phyloP scores from a whole-genome alignment of 805 yeast genomes.

The Zygoascus flipseniorum region DNA sequence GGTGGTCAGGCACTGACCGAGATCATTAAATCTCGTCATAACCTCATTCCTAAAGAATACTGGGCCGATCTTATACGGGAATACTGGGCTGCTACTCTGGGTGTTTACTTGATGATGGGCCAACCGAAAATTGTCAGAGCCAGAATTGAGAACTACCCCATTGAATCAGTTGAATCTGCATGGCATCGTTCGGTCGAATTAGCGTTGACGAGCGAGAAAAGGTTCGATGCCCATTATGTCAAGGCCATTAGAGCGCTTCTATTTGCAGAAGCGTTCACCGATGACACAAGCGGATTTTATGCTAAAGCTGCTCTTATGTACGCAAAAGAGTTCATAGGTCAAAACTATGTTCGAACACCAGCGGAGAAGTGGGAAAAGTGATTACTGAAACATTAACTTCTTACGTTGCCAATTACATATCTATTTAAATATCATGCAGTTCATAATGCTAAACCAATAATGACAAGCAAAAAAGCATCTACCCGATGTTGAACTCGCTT shows the following conservation, averaged over 20 bases:
- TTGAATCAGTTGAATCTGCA: slow-evolving; percentile 6
- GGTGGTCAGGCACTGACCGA: slow-evolving; percentile 21
- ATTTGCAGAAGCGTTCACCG: slow-evolving; percentile 11
- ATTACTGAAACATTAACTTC: background rate
- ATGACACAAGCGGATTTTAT: slow-evolving; percentile 14
- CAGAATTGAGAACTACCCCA: slow-evolving; percentile 6
- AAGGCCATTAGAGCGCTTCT: slow-evolving; percentile 19
- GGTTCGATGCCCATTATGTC: slow-evolving; percentile 14
- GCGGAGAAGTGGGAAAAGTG: background rate
- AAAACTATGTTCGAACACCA: background rate
- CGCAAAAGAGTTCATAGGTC: slow-evolving; percentile 1
- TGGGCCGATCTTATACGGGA: slow-evolving; percentile 8
- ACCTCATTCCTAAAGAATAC: slow-evolving; percentile 10
- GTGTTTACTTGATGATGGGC: slow-evolving; percentile 14
- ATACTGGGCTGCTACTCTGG: slow-evolving; percentile 13
- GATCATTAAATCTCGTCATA: slow-evolving; percentile 8
- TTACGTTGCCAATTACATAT: background rate
- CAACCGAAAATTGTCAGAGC: slow-evolving; percentile 13
- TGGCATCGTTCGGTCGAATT: slow-evolving; percentile 15
- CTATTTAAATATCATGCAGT: background rate
- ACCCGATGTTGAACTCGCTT: slow-evolving; percentile 4
- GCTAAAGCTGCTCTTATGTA: slow-evolving; percentile 15
- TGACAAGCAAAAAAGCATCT: background rate
- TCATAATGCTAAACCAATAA: background rate
- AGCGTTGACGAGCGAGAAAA: slow-evolving; percentile 14